A percentile compares a stretch with the other conserved stretches of the same genome.
phyloP scores from a whole-genome alignment of 225 moss, liverwort and hornwort genomes.

The Ulota crispa region DNA sequence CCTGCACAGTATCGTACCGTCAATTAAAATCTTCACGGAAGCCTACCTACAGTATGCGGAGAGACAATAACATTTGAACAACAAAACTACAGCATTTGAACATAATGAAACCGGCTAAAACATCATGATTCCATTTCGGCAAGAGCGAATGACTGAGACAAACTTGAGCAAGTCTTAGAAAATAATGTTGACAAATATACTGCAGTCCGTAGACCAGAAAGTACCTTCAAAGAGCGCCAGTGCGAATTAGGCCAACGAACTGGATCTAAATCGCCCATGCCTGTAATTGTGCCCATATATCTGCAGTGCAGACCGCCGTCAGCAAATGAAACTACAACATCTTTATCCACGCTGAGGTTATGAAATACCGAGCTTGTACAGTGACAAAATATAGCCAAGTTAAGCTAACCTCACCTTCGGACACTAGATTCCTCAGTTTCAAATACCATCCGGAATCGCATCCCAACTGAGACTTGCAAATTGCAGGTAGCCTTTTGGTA shows the following conservation, averaged over 20 bases:
- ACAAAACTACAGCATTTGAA: not conserved
- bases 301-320: slow-evolving; percentile 44
- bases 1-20: slow-evolving; percentile 45
- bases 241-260: slow-evolving; percentile 84
- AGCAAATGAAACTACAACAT: slow-evolving; percentile 15
- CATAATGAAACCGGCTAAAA: not conserved
- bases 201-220: not conserved
- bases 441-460: slow-evolving; percentile 98
- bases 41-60: not conserved
- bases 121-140: not conserved
- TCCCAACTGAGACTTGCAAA: slow-evolving; percentile 82
- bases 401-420: slow-evolving; percentile 60
- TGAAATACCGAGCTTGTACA: slow-evolving; percentile 5
- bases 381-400: slow-evolving; percentile 7
- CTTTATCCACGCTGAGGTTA: not conserved
- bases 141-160: not conserved
- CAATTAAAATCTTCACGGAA: slow-evolving; percentile 15
- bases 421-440: slow-evolving; percentile 95
- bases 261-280: slow-evolving; percentile 83
- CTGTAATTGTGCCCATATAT: slow-evolving; percentile 96
- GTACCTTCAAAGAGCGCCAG: slow-evolving; percentile 93
- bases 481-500: slow-evolving; percentile 79
- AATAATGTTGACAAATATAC: not conserved
- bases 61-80: slow-evolving; percentile 3
- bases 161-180: not conserved